A percentile compares a stretch with the other conserved stretches of the same genome.
phyloP scores from a whole-genome alignment of 1,284 basidiomycete species.

The Leccinum ponderosum region DNA sequence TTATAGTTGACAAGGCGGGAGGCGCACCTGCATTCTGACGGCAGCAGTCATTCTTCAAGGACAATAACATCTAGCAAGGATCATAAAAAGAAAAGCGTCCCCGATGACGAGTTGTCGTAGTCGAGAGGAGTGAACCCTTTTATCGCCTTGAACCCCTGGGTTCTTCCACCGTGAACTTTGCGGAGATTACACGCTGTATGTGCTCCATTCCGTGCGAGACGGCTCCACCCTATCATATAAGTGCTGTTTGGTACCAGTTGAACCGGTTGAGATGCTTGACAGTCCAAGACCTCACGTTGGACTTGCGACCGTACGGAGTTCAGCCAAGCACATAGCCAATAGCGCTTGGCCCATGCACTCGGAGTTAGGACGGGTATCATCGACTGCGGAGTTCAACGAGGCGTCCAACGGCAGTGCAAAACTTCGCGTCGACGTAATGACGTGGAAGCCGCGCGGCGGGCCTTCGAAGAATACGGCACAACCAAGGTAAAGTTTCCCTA shows the following conservation, averaged over 20 bases:
- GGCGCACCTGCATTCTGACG: conserved; percentile 12
- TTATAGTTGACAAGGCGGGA: conserved; percentile 12
- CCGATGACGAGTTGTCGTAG: conserved; percentile 1
- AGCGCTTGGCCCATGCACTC: background rate
- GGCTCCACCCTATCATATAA: background rate
- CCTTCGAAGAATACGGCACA: background rate
- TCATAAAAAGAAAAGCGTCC: conserved; percentile 10
- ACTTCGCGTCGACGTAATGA: background rate
- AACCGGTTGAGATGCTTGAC: background rate
- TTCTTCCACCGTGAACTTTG: background rate
- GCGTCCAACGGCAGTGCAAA: background rate
- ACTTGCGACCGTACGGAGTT: background rate
- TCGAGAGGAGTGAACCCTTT: background rate
- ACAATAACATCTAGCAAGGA: conserved; percentile 17
- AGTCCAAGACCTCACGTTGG: conserved; percentile 12
- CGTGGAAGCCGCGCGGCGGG: background rate
- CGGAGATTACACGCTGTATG: conserved; percentile 25
- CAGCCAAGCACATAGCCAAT: background rate
- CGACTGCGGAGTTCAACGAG: background rate
- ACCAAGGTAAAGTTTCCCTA: conserved; percentile 4
- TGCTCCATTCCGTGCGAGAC: conserved; percentile 12
- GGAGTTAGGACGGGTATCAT: background rate
- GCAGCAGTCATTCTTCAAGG: conserved; percentile 3
- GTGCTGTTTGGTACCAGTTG: conserved; percentile 4
- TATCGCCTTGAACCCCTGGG: background rate